Conservation (phyloP, 2,329 filamentous ascomycete species). For the Tympanopsis confertula region DNA sequence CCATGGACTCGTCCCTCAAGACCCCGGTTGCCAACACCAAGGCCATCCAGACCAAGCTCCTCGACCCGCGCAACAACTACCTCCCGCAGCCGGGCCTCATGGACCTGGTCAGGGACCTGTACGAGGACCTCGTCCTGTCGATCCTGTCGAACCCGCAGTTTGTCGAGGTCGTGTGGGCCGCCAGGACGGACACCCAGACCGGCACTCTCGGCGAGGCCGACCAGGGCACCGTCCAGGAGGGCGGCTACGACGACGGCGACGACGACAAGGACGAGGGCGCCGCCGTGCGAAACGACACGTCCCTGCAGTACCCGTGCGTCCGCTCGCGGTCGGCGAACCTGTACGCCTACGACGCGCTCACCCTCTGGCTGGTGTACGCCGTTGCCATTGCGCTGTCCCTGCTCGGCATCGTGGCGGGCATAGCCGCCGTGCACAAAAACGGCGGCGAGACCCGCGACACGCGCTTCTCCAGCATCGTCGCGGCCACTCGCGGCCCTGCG, state of each 20-base stretch:
- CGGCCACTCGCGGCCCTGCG: conserved; percentile 25
- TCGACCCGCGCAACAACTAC: conserved; percentile 20
- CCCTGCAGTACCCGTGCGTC: conserved; percentile 15
- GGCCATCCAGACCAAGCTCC: conserved; percentile 27
- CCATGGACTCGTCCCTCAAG: conserved; percentile 8
- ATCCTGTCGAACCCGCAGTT: conserved; percentile 22
- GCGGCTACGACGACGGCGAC: neutral
- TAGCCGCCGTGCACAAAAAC: conserved; percentile 18
- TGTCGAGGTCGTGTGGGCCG: conserved; percentile 21
- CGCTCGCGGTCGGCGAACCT: conserved; percentile 17
- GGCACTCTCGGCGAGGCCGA: conserved; percentile 9
- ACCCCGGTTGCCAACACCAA: conserved; percentile 15
- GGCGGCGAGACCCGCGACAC: conserved; percentile 22
- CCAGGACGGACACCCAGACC: conserved; percentile 10
- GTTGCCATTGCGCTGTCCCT: conserved; percentile 15
- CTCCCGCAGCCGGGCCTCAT: conserved; percentile 15
- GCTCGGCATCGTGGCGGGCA: conserved; percentile 17
- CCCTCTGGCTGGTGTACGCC: conserved; percentile 23
- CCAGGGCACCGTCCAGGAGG: conserved; percentile 3
- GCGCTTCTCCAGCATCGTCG: conserved; percentile 26
- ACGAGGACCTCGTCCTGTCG: conserved; percentile 23
- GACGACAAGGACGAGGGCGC: neutral
- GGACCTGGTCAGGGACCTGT: conserved; percentile 15
- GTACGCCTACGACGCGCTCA: conserved; percentile 18
- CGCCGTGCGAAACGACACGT: too few species aligned